phyloP scores from a whole-genome alignment of 1,139 yeast species.

The Candida tetrigidarum region DNA sequence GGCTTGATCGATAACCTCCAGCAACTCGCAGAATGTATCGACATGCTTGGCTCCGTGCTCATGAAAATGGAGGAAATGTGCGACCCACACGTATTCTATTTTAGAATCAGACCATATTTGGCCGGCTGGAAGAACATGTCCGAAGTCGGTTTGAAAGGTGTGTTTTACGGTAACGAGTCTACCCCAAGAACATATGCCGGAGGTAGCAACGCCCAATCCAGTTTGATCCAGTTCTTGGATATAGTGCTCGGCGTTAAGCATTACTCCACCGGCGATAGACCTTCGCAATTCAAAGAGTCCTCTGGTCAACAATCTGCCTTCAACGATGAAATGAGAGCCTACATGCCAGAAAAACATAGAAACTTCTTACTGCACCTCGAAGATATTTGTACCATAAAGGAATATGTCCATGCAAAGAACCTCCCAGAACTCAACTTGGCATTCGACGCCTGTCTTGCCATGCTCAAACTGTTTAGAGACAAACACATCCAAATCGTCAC shows the following conservation, averaged over 20 bases:
- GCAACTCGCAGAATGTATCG: constrained; percentile 74
- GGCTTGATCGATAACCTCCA: constrained; percentile 55
- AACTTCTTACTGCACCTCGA: constrained; percentile 68
- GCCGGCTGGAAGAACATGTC: constrained; percentile 97
- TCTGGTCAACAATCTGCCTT: constrained; percentile 48
- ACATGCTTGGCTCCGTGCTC: constrained; percentile 71
- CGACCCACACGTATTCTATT: constrained; percentile 91
- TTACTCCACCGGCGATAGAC: constrained; percentile 71
- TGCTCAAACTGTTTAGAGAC: constrained; percentile 87
- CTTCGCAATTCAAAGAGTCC: constrained; percentile 32
- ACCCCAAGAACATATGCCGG: constrained; percentile 72
- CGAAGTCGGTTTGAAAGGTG: constrained; percentile 85
- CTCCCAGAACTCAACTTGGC: constrained; percentile 66
- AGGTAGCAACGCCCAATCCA: constrained; percentile 94
- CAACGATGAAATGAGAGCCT: constrained; percentile 80
- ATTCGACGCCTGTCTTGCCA: constrained; percentile 89
- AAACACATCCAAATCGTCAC: constrained; percentile 93
- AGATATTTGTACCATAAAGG: constrained; percentile 60
- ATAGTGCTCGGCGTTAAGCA: constrained; percentile 77
- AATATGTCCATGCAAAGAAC: constrained; percentile 55
- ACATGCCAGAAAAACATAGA: constrained; percentile 89
- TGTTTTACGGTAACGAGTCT: constrained; percentile 71
- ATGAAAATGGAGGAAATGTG: constrained; percentile 93
- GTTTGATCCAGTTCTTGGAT: constrained; percentile 86
- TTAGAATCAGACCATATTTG: constrained; percentile 81